Base-by-base conservation (phyloP, 352 stramenopile genomes). In the Globisporangium iwayamae region DNA sequence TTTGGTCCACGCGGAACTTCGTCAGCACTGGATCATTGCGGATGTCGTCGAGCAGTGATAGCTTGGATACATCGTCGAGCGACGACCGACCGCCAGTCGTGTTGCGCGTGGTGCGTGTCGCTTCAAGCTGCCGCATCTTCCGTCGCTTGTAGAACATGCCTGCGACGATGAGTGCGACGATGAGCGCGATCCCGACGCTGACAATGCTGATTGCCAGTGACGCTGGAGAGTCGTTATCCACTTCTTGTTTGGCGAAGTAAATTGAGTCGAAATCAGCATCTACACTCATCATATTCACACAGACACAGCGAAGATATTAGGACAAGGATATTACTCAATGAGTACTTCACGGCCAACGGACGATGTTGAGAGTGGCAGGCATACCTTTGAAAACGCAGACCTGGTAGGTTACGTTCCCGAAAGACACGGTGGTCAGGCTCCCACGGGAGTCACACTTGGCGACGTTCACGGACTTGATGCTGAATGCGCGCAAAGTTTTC, bases 1-100 rank as follows among this genome's bases (percentile, higher is more conserved):
- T 71, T 56, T 84, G 77, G 11, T 79, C 56, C 38, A 90, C 78
- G 22, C 81, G 78, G n/a, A 76, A 74, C 22, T 72, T 62, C 22
- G 72, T 63, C 39, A 90, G 76, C 36, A 74, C 74, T 0, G 71
- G 51, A 30, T 89, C 79, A 16, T 73, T 76, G 39, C 81, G 78
- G 8, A 89, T 73, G 32, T 90, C 79, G 50, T 88, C 69, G 1
- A 70, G 62, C 14, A 81, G 41, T n/a, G 64, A 61, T 6, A 59
- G 64, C 30, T 71, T 68, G 39, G 73, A 70, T 16, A 67, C 62
- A 4, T 68, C 68, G 28, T 62, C 52, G 38, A 68, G 62, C 20
- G 47, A 41, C n/a, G 46, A 59, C 10, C 16, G 3, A 4, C 32
- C 58, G 14, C 28, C 22, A 11, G 54, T 47, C n/a, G 47, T 71